These are phyloP conservation scores for Ciborinia camelliae DNA, from an alignment of 2,329 filamentous ascomycete species.

Conservation along the genomic window DNA sequence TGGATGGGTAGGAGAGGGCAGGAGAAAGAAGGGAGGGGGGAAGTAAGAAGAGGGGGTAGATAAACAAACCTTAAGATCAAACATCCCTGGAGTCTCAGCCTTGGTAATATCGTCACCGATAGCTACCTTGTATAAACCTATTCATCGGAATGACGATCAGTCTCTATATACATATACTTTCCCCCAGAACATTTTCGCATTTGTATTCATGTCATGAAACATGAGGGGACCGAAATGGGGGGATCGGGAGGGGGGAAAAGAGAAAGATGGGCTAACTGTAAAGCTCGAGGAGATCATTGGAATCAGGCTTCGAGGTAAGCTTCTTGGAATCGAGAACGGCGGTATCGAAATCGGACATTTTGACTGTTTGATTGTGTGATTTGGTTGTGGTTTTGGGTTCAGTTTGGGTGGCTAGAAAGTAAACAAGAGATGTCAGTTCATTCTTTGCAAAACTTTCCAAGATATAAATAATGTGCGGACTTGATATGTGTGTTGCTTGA, in stretches of 20 bases:
- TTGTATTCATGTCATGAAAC: too few relatives aligned
- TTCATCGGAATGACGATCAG: conserved; percentile 2
- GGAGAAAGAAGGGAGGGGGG: conserved; percentile 5
- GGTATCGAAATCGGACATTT: conserved; percentile 45
- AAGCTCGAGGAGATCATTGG: conserved; percentile 58
- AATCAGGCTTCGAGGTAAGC: conserved; percentile 60
- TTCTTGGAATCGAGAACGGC: conserved; percentile 63
- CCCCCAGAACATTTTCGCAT: too few relatives aligned
- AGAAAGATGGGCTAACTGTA: conserved; percentile 27
- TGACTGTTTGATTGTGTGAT: neutral
- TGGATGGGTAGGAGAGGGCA: neutral
- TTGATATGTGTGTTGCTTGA: too few relatives aligned
- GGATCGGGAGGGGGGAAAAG: neutral
- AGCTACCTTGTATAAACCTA: conserved; percentile 58
- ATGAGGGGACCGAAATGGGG: too few relatives aligned
- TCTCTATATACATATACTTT: too few relatives aligned
- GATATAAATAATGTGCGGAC: too few relatives aligned
- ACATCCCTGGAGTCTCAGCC: conserved; percentile 62
- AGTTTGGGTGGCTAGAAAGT: neutral
- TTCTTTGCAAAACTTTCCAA: too few relatives aligned
- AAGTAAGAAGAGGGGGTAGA: neutral
- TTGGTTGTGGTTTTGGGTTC: neutral
- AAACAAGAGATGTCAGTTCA: neutral
- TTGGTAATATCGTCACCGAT: conserved; percentile 54
- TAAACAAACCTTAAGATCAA: conserved; percentile 59